A percentile compares a stretch with the other conserved stretches of the same genome.
Conservation (phyloP, 345 rosid species). For the Populus tremula region DNA sequence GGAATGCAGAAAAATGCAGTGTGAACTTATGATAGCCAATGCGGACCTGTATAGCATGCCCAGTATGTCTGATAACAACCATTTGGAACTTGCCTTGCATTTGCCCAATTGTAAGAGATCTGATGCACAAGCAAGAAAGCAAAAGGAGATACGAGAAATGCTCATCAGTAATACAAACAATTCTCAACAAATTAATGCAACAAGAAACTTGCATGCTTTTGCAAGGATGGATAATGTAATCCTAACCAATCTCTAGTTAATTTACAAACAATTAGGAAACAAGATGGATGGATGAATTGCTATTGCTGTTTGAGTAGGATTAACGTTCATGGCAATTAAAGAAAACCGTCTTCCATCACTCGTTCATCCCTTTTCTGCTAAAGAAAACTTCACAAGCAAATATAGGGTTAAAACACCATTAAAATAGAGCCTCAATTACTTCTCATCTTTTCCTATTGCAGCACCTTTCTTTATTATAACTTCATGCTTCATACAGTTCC, state of each 20-base stretch:
- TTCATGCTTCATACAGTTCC: background rate
- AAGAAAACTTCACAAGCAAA: background rate
- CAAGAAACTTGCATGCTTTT: too few relatives aligned
- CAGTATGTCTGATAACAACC: slow-evolving; percentile 90
- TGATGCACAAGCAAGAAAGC: slow-evolving; percentile 26
- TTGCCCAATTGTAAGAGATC: slow-evolving; percentile 91
- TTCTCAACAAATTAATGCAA: background rate
- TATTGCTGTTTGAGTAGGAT: background rate
- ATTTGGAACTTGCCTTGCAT: slow-evolving; percentile 99
- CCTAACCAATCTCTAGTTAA: background rate
- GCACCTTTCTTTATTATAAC: background rate
- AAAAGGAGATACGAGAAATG: background rate
- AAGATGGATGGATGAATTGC: background rate
- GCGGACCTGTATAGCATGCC: slow-evolving; percentile 93
- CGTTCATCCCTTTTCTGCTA: background rate
- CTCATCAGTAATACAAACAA: background rate
- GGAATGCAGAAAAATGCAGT: background rate
- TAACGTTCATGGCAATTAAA: background rate
- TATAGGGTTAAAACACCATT: background rate
- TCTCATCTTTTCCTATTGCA: background rate
- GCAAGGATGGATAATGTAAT: background rate
- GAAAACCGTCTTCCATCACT: background rate
- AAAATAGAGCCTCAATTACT: background rate
- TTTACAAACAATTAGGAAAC: background rate
- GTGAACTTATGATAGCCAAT: background rate